Percentiles rank a stretch among this genome's conserved stretches.
Evolutionary conservation across 192 early-diverging fungal species (phyloP).

Genomic region (Funneliformis geosporum): DNA sequence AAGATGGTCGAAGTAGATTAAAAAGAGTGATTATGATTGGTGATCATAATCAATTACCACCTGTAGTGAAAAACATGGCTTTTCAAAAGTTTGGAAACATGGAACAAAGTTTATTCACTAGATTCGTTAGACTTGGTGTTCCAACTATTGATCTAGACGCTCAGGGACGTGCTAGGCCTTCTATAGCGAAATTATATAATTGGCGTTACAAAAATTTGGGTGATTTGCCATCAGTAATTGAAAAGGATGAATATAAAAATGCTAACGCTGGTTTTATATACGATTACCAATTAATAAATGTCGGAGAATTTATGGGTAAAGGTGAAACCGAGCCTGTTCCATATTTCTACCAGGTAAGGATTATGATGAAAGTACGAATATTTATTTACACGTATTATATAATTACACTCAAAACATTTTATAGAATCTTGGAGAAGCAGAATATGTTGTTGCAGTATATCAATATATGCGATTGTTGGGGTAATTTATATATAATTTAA

Average conservation of each 20-base stretch:
- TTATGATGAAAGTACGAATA: background rate
- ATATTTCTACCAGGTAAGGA: slow-evolving; percentile 68
- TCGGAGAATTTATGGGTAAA: slow-evolving; percentile 68
- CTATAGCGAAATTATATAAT: slow-evolving; percentile 81
- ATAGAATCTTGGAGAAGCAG: slow-evolving; percentile 96
- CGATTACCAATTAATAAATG: slow-evolving; percentile 90
- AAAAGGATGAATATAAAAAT: slow-evolving; percentile 53
- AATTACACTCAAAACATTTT: background rate
- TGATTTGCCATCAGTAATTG: slow-evolving; percentile 58
- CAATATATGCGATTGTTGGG: slow-evolving; percentile 96
- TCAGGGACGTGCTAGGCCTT: slow-evolving; percentile 82
- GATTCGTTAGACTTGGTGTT: slow-evolving; percentile 92
- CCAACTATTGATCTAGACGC: slow-evolving; percentile 84
- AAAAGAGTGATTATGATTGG: slow-evolving; percentile 95
- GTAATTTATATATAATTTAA: slow-evolving; percentile 36
- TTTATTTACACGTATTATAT: background rate
- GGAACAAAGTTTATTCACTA: slow-evolving; percentile 93
- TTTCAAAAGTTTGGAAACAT: slow-evolving; percentile 87
- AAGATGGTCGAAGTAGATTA: slow-evolving; percentile 65
- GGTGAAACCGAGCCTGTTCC: slow-evolving; percentile 88
- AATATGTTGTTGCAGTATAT: slow-evolving; percentile 93
- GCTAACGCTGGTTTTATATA: slow-evolving; percentile 83
- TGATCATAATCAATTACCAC: slow-evolving; percentile 96
- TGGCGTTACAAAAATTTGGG: slow-evolving; percentile 80
- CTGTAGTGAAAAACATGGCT: slow-evolving; percentile 87